Evolutionary conservation across 805 yeast species (phyloP).

Genomic region (Metschnikowia arizonensis): DNA sequence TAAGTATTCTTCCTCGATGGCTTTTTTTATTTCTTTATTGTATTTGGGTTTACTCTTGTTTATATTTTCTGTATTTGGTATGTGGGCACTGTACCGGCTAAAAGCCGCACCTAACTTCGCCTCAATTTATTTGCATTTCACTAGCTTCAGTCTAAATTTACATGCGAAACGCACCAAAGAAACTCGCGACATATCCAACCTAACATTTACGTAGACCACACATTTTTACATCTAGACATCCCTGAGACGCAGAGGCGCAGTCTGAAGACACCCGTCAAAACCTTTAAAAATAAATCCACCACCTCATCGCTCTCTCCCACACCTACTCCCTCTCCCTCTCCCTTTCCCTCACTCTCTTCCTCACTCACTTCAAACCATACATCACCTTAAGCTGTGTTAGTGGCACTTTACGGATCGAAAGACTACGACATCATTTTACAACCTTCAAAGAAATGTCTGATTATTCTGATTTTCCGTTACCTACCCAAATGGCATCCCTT

Average conservation of each 20-base stretch:
- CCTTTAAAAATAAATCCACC: neutral
- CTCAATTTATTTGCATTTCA: neutral
- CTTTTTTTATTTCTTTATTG: too few relatives aligned
- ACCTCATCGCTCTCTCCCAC: too few relatives aligned
- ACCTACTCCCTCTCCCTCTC: too few relatives aligned
- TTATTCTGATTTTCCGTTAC: neutral
- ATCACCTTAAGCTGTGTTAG: neutral
- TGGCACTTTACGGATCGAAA: neutral
- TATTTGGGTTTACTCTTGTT: too few relatives aligned
- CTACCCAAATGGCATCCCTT: neutral
- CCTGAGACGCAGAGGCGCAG: neutral
- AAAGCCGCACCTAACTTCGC: neutral
- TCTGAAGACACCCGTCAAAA: neutral
- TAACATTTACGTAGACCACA: neutral
- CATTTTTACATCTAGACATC: neutral
- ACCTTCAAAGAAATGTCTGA: neutral
- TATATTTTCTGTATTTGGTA: too few relatives aligned
- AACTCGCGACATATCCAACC: neutral
- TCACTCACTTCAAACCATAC: neutral
- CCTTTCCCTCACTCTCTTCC: too few relatives aligned
- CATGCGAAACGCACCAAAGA: slow-evolving; percentile 3
- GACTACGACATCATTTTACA: neutral
- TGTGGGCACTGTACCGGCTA: neutral
- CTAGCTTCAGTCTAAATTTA: neutral
- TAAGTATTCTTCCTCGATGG: too few relatives aligned